Evolutionary conservation across 805 yeast genomes (phyloP), one percentile per base, ranked within the genome.

Genomic region (Lipomyces sp.): DNA sequence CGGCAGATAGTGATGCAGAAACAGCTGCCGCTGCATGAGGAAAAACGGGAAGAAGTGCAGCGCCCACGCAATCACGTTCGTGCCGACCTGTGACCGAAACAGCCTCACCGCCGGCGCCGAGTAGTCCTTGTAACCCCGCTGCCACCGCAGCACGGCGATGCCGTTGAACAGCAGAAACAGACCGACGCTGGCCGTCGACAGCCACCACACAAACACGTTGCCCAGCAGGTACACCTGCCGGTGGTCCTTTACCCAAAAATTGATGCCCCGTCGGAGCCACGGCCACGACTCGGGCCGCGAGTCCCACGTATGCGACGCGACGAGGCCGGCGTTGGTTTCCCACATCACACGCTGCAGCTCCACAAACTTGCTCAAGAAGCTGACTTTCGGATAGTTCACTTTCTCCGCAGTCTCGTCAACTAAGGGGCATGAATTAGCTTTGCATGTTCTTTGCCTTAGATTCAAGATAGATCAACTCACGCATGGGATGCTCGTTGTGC

Each of bases 1-100:
- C 49, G 96, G 97, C 60, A 93, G 71, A 68, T 91, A 91, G 70
- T 90, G 98, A 66, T 90, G 97, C 67, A 90, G 76, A 73, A 91
- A 90, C 66, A 86, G 84, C 71, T 90, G 97, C 73, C 97, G 84
- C 55, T 80, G 77, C 97, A 91, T 90, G 62, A 90, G 74, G 72
- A 79, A 90, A 75, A 89, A 90, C 56, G 96, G 96, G 66, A 86
- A 79, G 67, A 84, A 90, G 71, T 93, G 99, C 32, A 88, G 77
- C 18, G 80, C 76, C 93, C 96, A 93, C 11, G 91, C 96, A 48
- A 78, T 51, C 16, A 76, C 58, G 49, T 67, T 76, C 52, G 74
- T 76, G 13, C 72, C 74, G 44, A 70, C 67, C 44, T 65, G 64
- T 43, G 63, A 53, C 47, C 68, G 70, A 46, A 68, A 71, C 28